Evolutionary conservation across 768 basidiomycete species (phyloP), one percentile per base, ranked within the genome.

Genomic region (Termitomyces sp.): DNA sequence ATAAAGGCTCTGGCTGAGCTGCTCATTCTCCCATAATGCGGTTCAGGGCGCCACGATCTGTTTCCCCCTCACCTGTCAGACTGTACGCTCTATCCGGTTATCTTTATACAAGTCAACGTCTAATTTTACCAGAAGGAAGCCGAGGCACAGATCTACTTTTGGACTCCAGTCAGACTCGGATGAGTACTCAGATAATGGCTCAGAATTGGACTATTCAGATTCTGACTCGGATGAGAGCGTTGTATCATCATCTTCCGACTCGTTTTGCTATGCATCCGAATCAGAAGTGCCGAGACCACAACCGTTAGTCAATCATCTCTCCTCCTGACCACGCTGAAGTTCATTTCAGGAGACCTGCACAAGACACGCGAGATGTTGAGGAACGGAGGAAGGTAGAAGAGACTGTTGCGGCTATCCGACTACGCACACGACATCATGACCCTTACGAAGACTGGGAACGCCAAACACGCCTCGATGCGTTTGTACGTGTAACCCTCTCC

Each of bases 371-470:
- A n/a, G 73, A 70, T 37, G 68, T 75, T 18, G 69, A 72, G 11
- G 78, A 82, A 58, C 72, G 70, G 62, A 74, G 73, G 46, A 65
- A 76, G 24, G 70, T 80, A 41, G 78, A 81, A 39, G 82, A 82
- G 24, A 79, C 81, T 2, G 67, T 83, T 24, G 77, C 81, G 15
- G 75, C 81, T 24, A 82, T 84, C 63, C 76, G 81, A 33, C 71
- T 80, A 34, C 76, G 80, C 34, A 76, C 79, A 20, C 76, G 77
- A 53, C 76, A 82, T 74, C 72, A 78, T 61, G 81, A 84, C 61
- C 80, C 80, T 58, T 84, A 83, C 60, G 81, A 82, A 68, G 79
- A 83, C 65, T 84, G 82, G 82, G 78, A 82, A 68, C 75, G 76
- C 58, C 70, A 78, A 60, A 78, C 79, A 58, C 74, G 80, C 48